phyloP scores from a whole-genome alignment of 2,329 filamentous ascomycete species.

The Zarea fungicola region DNA sequence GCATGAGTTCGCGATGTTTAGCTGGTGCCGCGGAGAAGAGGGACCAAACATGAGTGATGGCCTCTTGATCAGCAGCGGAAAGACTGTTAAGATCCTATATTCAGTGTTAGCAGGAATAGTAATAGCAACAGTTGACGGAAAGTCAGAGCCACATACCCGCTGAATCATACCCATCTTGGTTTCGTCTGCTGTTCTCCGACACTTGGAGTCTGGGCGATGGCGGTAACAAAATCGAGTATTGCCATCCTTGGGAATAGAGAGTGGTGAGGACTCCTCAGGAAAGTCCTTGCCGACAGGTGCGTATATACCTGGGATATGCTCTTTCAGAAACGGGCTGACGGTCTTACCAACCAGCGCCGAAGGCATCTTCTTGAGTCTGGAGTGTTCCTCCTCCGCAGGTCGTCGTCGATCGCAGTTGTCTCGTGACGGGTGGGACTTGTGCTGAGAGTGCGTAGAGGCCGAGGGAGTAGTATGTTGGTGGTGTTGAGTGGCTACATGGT shows the following conservation, averaged over 20 bases:
- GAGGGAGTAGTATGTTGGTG: conserved; percentile 1
- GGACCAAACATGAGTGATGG: conserved; percentile 96
- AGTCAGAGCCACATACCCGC: conserved; percentile 50
- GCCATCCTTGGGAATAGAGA: conserved; percentile 38
- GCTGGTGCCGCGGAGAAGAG: conserved; percentile 92
- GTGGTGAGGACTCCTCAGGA: conserved; percentile 23
- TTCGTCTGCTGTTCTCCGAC: conserved; percentile 86
- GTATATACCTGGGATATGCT: conserved; percentile 87
- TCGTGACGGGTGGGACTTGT: conserved; percentile 18
- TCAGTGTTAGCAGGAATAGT: conserved; percentile 13
- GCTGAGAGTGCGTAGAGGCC: conserved; percentile 2
- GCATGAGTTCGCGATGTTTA: conserved; percentile 92
- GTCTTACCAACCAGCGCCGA: conserved; percentile 68
- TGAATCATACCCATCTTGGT: conserved; percentile 94
- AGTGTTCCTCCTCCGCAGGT: conserved; percentile 43
- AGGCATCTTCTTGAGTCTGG: conserved; percentile 52
- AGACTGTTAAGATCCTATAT: conserved; percentile 72
- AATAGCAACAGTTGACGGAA: background rate
- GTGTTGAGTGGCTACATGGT: conserved; percentile 7
- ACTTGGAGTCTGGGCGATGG: conserved; percentile 90
- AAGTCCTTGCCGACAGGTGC: conserved; percentile 65
- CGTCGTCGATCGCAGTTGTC: conserved; percentile 48
- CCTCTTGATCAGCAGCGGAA: conserved; percentile 81
- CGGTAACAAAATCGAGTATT: conserved; percentile 96
- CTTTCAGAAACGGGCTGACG: conserved; percentile 80